These are phyloP conservation scores for Colletotrichum sidae DNA, from an alignment of 2,329 filamentous ascomycete genomes.

Conservation along the genomic window DNA sequence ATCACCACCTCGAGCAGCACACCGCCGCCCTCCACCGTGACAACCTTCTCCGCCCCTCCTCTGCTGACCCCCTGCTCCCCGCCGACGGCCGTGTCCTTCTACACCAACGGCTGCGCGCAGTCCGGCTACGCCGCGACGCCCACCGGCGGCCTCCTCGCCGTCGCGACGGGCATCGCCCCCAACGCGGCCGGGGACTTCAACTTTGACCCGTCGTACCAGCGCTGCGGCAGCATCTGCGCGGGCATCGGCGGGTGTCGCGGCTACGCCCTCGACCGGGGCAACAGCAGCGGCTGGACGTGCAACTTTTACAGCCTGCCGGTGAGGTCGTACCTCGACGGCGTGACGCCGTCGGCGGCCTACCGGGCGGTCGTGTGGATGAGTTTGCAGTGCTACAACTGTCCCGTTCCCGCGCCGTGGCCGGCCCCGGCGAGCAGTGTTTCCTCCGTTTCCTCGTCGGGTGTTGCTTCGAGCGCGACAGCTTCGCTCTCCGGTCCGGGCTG, in stretches of 20 bases:
- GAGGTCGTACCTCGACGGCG: neutral
- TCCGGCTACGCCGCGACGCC: conserved; percentile 17
- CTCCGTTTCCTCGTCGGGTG: neutral
- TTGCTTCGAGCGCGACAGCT: neutral
- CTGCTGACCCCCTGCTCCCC: neutral
- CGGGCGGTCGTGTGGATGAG: conserved; percentile 23
- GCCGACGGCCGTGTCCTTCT: conserved; percentile 17
- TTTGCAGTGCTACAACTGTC: conserved; percentile 20
- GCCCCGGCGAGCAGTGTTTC: neutral
- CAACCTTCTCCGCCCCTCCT: conserved; percentile 21
- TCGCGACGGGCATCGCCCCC: conserved; percentile 19
- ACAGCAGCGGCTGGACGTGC: conserved; percentile 15
- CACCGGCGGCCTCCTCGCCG: conserved; percentile 9
- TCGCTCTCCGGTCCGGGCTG: neutral
- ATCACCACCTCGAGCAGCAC: neutral
- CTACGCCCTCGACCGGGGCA: conserved; percentile 24
- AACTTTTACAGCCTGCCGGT: conserved; percentile 16
- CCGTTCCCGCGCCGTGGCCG: conserved; percentile 12
- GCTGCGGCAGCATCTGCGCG: conserved; percentile 17
- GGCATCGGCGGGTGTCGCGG: conserved; percentile 16
- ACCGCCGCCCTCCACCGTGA: neutral
- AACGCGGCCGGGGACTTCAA: conserved; percentile 15
- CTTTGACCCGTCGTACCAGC: conserved; percentile 23
- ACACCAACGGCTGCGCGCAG: conserved; percentile 25
- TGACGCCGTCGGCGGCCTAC: conserved; percentile 2